Evolutionary conservation across 345 rosid species (phyloP).

Genomic region (Carallia pectinifolia): DNA sequence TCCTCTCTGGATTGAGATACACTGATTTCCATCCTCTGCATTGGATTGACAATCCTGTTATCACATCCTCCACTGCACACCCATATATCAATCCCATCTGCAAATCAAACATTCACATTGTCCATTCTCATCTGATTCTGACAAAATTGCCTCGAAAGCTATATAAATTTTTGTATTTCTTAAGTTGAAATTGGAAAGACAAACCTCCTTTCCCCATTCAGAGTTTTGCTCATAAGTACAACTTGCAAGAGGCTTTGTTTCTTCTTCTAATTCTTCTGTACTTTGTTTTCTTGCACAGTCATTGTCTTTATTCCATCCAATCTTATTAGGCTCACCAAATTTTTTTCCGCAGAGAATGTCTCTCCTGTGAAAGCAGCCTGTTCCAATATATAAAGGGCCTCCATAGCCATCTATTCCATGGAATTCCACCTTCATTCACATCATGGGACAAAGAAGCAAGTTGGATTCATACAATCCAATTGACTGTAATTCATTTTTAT

Average conservation of each 20-base stretch:
- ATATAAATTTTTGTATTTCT: background rate
- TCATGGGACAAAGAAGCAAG: background rate
- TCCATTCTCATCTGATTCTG: background rate
- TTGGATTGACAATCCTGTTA: constrained; percentile 71
- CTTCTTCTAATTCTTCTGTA: constrained; percentile 24
- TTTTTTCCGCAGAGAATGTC: constrained; percentile 55
- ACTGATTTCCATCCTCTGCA: constrained; percentile 77
- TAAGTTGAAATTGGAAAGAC: background rate
- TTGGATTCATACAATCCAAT: background rate
- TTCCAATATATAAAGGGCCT: constrained; percentile 65
- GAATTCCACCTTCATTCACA: constrained; percentile 52
- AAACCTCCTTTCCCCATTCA: constrained; percentile 77
- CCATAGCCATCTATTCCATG: constrained; percentile 66
- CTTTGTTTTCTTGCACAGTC: constrained; percentile 15
- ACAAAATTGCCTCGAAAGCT: background rate
- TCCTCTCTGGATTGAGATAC: constrained; percentile 49
- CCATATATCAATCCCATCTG: constrained; percentile 80
- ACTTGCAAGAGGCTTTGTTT: constrained; percentile 51
- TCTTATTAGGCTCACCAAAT: constrained; percentile 10
- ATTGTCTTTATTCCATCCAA: constrained; percentile 28
- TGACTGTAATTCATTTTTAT: background rate
- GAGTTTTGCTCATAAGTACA: constrained; percentile 54
- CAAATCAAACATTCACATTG: constrained; percentile 18
- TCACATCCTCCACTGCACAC: constrained; percentile 73
- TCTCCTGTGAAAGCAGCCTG: constrained; percentile 84